These are phyloP conservation scores for Claviceps purpurea DNA, from an alignment of 2,329 filamentous ascomycete species.

Conservation along the genomic window DNA sequence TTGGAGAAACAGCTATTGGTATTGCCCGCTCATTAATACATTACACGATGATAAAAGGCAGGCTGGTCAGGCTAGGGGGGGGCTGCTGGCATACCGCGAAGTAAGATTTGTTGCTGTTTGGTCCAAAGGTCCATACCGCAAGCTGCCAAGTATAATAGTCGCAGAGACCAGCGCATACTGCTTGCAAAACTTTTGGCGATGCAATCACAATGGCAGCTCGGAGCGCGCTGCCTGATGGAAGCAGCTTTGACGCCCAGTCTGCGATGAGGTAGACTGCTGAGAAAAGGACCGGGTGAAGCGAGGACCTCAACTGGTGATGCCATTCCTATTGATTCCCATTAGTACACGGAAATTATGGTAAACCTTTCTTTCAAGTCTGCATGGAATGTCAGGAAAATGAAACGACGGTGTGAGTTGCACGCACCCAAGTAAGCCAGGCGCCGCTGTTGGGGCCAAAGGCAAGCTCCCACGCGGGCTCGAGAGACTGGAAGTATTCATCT, in stretches of 20 bases:
- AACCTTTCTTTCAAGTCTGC: background rate
- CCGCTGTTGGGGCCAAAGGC: slow-evolving; percentile 66
- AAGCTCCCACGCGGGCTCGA: slow-evolving; percentile 87
- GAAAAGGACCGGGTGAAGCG: slow-evolving; percentile 82
- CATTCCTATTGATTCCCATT: slow-evolving; percentile 60
- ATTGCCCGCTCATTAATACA: background rate
- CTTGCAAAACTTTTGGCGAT: slow-evolving; percentile 64
- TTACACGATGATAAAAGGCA: background rate
- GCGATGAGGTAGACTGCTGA: slow-evolving; percentile 56
- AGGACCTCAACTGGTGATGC: slow-evolving; percentile 74
- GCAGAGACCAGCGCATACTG: slow-evolving; percentile 58
- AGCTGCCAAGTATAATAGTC: slow-evolving; percentile 87
- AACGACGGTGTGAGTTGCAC: slow-evolving; percentile 13
- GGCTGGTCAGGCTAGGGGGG: background rate
- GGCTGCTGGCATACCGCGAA: slow-evolving; percentile 42
- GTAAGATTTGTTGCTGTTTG: slow-evolving; percentile 47
- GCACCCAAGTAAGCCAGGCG: slow-evolving; percentile 93
- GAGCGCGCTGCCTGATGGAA: slow-evolving; percentile 39
- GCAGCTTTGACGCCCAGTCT: slow-evolving; percentile 39
- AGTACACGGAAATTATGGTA: background rate
- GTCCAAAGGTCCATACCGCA: slow-evolving; percentile 59
- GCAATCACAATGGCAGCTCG: slow-evolving; percentile 56
- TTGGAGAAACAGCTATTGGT: slow-evolving; percentile 21
- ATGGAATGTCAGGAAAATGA: background rate
- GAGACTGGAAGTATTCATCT: slow-evolving; percentile 91